phyloP scores from a whole-genome alignment of 2,329 filamentous ascomycete genomes.

The Thielaviopsis ethacetica region DNA sequence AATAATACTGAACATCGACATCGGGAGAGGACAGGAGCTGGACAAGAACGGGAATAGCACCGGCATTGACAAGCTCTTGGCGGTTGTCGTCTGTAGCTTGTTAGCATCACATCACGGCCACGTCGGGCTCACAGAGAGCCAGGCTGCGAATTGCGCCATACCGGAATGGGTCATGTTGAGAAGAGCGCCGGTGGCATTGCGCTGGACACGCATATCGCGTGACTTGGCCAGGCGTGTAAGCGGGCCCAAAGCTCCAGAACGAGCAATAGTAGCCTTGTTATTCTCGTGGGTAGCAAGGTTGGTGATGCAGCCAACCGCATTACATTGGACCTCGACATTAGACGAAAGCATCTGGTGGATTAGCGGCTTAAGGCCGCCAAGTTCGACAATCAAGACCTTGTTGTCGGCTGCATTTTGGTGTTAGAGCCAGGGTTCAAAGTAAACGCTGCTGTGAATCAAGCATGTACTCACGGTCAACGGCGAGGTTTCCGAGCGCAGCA shows the following conservation, averaged over 20 bases:
- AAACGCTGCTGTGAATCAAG: not conserved
- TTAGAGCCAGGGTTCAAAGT: not conserved
- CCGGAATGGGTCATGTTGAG: slow-evolving; percentile 99
- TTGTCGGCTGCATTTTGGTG: slow-evolving; percentile 58
- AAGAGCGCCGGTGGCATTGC: slow-evolving; percentile 89
- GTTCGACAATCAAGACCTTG: slow-evolving; percentile 87
- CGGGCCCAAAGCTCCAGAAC: slow-evolving; percentile 80
- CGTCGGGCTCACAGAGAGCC: not conserved
- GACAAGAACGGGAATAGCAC: slow-evolving; percentile 93
- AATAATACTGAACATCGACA: slow-evolving; percentile 98
- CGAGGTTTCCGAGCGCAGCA: slow-evolving; percentile 85
- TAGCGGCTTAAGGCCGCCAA: slow-evolving; percentile 76
- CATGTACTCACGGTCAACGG: slow-evolving; percentile 69
- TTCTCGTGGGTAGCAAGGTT: slow-evolving; percentile 97
- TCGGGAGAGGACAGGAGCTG: slow-evolving; percentile 84
- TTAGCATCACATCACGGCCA: slow-evolving; percentile 13
- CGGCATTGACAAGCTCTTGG: slow-evolving; percentile 90
- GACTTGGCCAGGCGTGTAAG: slow-evolving; percentile 88
- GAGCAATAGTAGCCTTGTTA: slow-evolving; percentile 96
- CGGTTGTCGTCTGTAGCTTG: slow-evolving; percentile 68
- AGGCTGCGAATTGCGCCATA: slow-evolving; percentile 26
- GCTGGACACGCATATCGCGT: slow-evolving; percentile 94
- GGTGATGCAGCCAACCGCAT: slow-evolving; percentile 96
- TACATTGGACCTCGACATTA: slow-evolving; percentile 98
- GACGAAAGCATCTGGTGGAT: slow-evolving; percentile 97